These are phyloP conservation scores for Cryptococcus neoformans DNA, from an alignment of 1,284 basidiomycete species.

Conservation along the genomic window DNA sequence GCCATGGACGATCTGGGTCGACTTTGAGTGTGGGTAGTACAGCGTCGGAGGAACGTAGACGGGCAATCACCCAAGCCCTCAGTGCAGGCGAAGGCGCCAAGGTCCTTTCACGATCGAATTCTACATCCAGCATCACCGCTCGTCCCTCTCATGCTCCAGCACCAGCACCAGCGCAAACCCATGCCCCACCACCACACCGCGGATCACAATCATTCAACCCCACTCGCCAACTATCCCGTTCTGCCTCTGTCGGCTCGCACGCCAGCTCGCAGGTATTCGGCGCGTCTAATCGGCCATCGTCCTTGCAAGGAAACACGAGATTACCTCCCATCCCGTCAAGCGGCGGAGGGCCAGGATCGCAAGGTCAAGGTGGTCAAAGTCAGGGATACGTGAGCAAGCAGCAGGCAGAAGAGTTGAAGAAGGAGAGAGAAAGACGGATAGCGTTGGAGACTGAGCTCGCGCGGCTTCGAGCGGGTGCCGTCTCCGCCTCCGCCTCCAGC, in stretches of 20 bases:
- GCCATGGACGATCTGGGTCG: conserved; percentile 1
- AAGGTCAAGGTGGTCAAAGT: no score
- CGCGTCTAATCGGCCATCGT: no score
- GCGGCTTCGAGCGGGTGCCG: background rate
- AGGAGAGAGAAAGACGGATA: conserved; percentile 21
- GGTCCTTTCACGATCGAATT: conserved; percentile 11
- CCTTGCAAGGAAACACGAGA: no score
- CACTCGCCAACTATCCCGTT: conserved; percentile 25
- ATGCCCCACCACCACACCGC: background rate
- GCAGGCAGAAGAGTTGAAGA: conserved; percentile 9
- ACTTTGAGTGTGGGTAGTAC: background rate
- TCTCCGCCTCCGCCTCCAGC: no score
- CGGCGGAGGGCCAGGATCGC: no score
- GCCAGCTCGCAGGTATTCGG: conserved; percentile 10
- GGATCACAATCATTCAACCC: background rate
- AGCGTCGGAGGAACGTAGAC: conserved; percentile 3
- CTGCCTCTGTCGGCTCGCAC: conserved; percentile 34
- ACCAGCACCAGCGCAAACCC: no score
- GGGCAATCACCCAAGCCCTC: conserved; percentile 14
- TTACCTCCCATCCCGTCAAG: no score
- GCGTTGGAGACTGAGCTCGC: conserved; percentile 24
- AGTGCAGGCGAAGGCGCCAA: background rate
- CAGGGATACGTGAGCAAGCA: no score
- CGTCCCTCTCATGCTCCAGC: conserved; percentile 1
- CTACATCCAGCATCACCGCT: conserved; percentile 6